phyloP scores from a whole-genome alignment of 352 stramenopile species.

The Aphanomyces invadans region DNA sequence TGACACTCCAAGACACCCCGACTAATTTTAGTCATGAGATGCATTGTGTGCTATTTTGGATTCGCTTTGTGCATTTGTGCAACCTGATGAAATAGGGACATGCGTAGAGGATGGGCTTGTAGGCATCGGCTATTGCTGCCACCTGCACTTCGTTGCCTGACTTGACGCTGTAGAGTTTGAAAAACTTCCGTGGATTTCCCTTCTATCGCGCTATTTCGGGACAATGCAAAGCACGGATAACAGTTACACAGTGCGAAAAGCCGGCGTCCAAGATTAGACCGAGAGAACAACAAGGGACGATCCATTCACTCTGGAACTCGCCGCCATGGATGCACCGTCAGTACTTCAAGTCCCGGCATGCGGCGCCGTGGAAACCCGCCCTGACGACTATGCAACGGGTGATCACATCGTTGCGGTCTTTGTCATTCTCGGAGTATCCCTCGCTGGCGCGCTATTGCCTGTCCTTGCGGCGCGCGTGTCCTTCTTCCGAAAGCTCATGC shows the following conservation, averaged over 20 bases:
- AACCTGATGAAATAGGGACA: too few relatives aligned
- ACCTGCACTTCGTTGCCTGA: too few relatives aligned
- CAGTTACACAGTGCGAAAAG: background rate
- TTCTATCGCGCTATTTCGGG: background rate
- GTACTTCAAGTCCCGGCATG: background rate
- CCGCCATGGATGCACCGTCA: background rate
- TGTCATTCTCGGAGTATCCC: conserved; percentile 47
- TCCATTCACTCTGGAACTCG: background rate
- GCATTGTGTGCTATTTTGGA: too few relatives aligned
- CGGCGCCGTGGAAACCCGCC: conserved; percentile 13
- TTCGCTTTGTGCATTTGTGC: too few relatives aligned
- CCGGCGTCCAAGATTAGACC: background rate
- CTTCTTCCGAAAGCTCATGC: background rate
- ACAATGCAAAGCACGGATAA: background rate
- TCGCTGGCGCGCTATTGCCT: conserved; percentile 36
- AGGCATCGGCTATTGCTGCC: too few relatives aligned
- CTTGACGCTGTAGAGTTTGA: too few relatives aligned
- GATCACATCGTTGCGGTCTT: conserved; percentile 48
- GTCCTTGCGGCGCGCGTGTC: conserved; percentile 45
- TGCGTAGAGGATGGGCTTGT: too few relatives aligned
- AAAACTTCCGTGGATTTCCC: background rate
- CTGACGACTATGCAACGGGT: conserved; percentile 40
- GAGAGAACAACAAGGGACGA: too few relatives aligned
- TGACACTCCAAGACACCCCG: too few relatives aligned
- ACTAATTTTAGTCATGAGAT: too few relatives aligned